Evolutionary conservation across 495 filamentous ascomycete species (phyloP), one percentile per base, ranked within the genome.

Genomic region (Neurospora sp.): DNA sequence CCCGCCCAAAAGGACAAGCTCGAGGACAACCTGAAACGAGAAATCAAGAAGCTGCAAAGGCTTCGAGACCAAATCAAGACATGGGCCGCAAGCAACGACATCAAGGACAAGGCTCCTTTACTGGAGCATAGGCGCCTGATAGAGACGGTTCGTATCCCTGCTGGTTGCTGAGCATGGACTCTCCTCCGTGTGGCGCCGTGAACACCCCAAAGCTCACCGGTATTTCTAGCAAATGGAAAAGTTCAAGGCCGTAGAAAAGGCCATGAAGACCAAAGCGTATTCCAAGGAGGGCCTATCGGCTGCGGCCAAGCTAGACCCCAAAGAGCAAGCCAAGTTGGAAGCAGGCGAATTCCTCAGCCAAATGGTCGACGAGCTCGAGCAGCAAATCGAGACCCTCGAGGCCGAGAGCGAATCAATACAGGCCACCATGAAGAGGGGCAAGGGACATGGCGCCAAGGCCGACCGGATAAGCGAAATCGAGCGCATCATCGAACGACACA

Each of bases 231-330:
- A 97, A 90, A 99, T 99, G 96, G 96, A 99, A 83, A 93, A 92
- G 77, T 99, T 99, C 89, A 99, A 99, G 86, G 94, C 94, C 35
- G 96, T 99, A n/a, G 96, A 99, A 84, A 99, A 99, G 85, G 96
- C 97, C 81, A 98, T 99, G 95, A 99, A 99, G 85, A 99, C 96
- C 68, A 99, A 99, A 83, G 95, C 96, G 72, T 99, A 97, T 82
- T 98, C 96, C 46, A 98, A 99, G 87, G 96, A 98, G 83, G 96
- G 96, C 42, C 83, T 99, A 66, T 93, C 91, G 59, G 91, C 94
- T 68, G 93, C 93, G 3, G 91, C 94, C 68, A 94, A 97, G 81
- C 86, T 98, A 59, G 96, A 99, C 83, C 96, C 96, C 3, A 96
- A 91, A 78, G 95, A 98, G 79, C 93, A 95, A 80, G 94, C 96